Conservation (phyloP, 2,329 filamentous ascomycete genomes). For the Aspergillus sp. region DNA sequence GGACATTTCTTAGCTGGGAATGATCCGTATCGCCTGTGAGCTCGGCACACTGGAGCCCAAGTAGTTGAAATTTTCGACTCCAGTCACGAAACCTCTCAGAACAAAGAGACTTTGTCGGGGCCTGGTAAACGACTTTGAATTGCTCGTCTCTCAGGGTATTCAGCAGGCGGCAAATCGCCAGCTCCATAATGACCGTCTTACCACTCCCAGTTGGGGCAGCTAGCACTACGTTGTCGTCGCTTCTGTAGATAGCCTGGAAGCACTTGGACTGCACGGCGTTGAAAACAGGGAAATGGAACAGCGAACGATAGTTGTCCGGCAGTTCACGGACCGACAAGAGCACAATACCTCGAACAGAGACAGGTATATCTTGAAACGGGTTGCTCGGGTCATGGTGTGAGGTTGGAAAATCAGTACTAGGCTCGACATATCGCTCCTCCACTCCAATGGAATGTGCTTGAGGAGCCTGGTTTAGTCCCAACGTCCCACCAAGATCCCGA, state of each 20-base stretch:
- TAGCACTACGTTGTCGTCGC: slow-evolving; percentile 74
- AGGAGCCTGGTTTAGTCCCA: not conserved
- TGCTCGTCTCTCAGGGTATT: slow-evolving; percentile 55
- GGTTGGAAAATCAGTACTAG: not conserved
- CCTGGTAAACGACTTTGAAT: slow-evolving; percentile 83
- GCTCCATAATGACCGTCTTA: slow-evolving; percentile 78
- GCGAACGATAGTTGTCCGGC: slow-evolving; percentile 65
- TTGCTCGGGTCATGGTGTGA: not conserved
- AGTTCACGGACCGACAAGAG: slow-evolving; percentile 61
- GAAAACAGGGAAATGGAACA: slow-evolving; percentile 74
- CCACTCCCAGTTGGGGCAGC: slow-evolving; percentile 82
- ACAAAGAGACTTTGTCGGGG: slow-evolving; percentile 80
- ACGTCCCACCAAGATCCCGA: not conserved
- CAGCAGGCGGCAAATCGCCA: slow-evolving; percentile 75
- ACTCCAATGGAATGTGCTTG: not conserved
- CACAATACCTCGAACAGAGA: slow-evolving; percentile 57
- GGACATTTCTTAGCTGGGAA: slow-evolving; percentile 65
- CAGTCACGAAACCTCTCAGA: slow-evolving; percentile 75
- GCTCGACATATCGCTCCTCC: not conserved
- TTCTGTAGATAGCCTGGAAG: slow-evolving; percentile 65
- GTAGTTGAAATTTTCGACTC: slow-evolving; percentile 67
- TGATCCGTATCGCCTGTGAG: slow-evolving; percentile 78
- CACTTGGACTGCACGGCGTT: slow-evolving; percentile 83
- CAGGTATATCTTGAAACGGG: slow-evolving; percentile 27
- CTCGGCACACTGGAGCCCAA: slow-evolving; percentile 71